Percentiles rank a stretch among this genome's conserved stretches.
These are phyloP conservation scores for Thermochaetoides dissita DNA, from an alignment of 2,329 filamentous ascomycete genomes.

Conservation along the genomic window DNA sequence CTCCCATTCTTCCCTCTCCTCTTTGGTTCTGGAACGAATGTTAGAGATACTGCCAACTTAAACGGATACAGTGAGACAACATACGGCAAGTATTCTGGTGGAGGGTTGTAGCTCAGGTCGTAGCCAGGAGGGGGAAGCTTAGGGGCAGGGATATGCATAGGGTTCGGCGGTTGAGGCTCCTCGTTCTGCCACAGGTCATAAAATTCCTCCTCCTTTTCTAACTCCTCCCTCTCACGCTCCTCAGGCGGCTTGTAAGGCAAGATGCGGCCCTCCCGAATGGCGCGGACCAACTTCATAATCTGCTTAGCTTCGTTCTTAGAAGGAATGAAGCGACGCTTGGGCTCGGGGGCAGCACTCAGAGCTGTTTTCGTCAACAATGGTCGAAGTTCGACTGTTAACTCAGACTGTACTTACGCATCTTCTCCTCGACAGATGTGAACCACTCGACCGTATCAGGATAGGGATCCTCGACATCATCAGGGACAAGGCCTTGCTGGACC, in stretches of 20 bases:
- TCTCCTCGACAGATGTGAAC: conserved; percentile 79
- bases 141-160: conserved; percentile 90
- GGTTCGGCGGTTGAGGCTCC: conserved; percentile 63
- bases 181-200: conserved; percentile 97
- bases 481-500: conserved; percentile 77
- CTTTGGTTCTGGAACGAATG: conserved; percentile 37
- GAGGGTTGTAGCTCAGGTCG: conserved; percentile 92
- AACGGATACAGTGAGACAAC: neutral
- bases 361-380: conserved; percentile 22
- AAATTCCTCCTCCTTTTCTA: conserved; percentile 55
- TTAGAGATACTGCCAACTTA: neutral
- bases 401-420: conserved; percentile 47
- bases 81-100: conserved; percentile 73
- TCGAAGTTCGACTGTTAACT: neutral
- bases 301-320: conserved; percentile 95
- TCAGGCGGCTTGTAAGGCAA: conserved; percentile 71
- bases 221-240: conserved; percentile 53
- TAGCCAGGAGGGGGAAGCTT: conserved; percentile 89
- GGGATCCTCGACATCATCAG: conserved; percentile 79
- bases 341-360: conserved; percentile 83
- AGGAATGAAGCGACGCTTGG: conserved; percentile 86
- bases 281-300: conserved; percentile 92
- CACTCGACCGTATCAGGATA: conserved; percentile 90
- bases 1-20: conserved; percentile 77
- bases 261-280: conserved; percentile 87